Conservation (phyloP, 2,329 filamentous ascomycete genomes). For the Fusarium odoratissimum region DNA sequence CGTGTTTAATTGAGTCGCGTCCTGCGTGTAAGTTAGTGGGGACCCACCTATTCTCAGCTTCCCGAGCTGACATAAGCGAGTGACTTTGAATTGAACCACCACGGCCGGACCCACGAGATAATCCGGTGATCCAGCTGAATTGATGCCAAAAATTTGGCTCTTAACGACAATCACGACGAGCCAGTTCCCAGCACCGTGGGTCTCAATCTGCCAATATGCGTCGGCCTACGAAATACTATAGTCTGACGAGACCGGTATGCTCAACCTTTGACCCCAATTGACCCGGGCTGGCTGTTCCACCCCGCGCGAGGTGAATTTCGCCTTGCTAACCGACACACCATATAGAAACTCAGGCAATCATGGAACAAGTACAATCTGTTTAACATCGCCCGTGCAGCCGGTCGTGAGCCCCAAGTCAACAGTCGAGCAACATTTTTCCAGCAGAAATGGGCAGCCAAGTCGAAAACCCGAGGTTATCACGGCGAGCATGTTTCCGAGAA, state of each 20-base stretch:
- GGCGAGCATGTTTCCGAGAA: constrained; percentile 94
- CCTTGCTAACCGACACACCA: constrained; percentile 31
- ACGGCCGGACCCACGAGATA: constrained; percentile 44
- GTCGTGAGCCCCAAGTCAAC: constrained; percentile 47
- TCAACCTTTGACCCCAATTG: not conserved
- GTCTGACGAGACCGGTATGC: constrained; percentile 73
- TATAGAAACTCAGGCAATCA: constrained; percentile 90
- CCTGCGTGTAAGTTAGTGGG: constrained; percentile 1
- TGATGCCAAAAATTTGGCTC: constrained; percentile 49
- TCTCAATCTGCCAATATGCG: constrained; percentile 59
- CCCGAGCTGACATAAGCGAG: constrained; percentile 39
- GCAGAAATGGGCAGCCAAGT: constrained; percentile 97
- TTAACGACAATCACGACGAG: constrained; percentile 41
- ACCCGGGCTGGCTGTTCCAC: not conserved
- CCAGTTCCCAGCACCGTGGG: constrained; percentile 41
- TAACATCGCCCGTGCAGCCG: constrained; percentile 71
- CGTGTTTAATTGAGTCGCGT: constrained; percentile 48
- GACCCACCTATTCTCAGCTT: constrained; percentile 25
- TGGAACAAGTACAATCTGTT: constrained; percentile 99
- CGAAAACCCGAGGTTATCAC: constrained; percentile 86
- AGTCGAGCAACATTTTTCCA: constrained; percentile 83
- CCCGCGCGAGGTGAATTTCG: constrained; percentile 14
- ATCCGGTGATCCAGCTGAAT: constrained; percentile 43
- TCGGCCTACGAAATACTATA: constrained; percentile 71
- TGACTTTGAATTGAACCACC: not conserved